A percentile compares a stretch with the other conserved stretches of the same genome.
These are phyloP conservation scores for Hypoxylon sp. DNA, from an alignment of 2,329 filamentous ascomycete genomes.

Conservation along the genomic window DNA sequence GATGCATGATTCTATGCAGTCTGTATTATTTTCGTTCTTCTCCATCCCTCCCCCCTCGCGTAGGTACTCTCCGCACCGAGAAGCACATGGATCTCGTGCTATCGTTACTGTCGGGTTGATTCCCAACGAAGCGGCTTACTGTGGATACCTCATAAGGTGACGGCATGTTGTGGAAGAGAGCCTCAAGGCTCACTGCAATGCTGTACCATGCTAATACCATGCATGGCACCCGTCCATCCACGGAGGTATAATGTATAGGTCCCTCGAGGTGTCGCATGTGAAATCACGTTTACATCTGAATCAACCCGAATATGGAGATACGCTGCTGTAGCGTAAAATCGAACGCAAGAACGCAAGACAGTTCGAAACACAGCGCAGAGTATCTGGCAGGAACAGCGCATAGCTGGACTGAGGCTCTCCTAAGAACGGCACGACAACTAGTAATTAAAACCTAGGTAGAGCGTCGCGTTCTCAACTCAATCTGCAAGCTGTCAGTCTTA, in stretches of 20 bases:
- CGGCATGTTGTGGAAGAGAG: slow-evolving; percentile 49
- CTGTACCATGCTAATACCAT: slow-evolving; percentile 50
- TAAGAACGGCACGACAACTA: neutral
- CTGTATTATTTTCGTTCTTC: slow-evolving; percentile 35
- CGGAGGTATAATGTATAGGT: slow-evolving; percentile 21
- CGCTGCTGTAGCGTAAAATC: neutral
- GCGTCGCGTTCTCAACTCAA: slow-evolving; percentile 8
- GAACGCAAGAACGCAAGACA: slow-evolving; percentile 31
- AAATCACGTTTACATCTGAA: slow-evolving; percentile 16
- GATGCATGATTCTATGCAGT: slow-evolving; percentile 50
- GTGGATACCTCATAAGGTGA: slow-evolving; percentile 48
- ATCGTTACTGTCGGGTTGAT: slow-evolving; percentile 48
- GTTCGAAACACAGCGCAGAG: slow-evolving; percentile 21
- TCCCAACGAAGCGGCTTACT: slow-evolving; percentile 42
- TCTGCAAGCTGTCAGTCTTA: slow-evolving; percentile 12
- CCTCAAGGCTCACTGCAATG: slow-evolving; percentile 50
- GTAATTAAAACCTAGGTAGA: slow-evolving; percentile 14
- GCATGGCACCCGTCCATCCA: slow-evolving; percentile 48
- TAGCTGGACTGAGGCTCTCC: neutral
- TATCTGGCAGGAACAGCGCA: neutral
- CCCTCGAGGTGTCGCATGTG: slow-evolving; percentile 22
- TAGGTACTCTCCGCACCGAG: slow-evolving; percentile 28
- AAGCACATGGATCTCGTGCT: slow-evolving; percentile 49
- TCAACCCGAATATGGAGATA: slow-evolving; percentile 15
- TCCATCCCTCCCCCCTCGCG: slow-evolving; percentile 27